Evolutionary conservation across 352 stramenopile species (phyloP), one percentile per base, ranked within the genome.

Genomic region (Pythium diclinum): DNA sequence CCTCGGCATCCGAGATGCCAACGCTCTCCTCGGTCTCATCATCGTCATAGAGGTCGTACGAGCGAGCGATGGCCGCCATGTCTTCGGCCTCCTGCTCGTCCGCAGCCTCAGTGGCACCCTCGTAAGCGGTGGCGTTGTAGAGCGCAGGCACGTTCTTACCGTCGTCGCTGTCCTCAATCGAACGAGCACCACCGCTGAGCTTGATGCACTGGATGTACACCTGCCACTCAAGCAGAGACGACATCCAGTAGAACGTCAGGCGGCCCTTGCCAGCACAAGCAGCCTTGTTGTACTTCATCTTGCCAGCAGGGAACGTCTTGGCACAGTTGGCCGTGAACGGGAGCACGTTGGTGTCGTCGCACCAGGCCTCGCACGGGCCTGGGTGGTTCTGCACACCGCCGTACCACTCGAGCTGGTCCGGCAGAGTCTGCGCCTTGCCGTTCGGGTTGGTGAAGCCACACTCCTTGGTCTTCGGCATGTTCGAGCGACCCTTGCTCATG

Each of bases 301-400:
- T 47, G 48, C 65, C 65, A 36, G 65, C 38, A 1, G 59, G 59
- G 59, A 65, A 63, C 14, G 54, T 23, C 49, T 16, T 49, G 49
- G 61, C 61, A 68, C n/a, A n/a, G 54, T 61, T 67, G 32, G 49
- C 53, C 3, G 32, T 59, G 53, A 49, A 59, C 76, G 65, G 28
- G 53, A 69, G 59, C 30, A 72, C 73, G 46, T 76, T 59, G 61
- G n/a, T n/a, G 40, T 79, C 61, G 63, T 78, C 74, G 57, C 74
- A 83, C 74, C 72, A 85, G 52, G 56, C 59, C 64, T 86, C 76
- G 40, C 78, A 87, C 19, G 78, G 76, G 1, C 78, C 78, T 28
- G 57, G 53, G 67, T 87, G 78, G 30, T 64, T 63, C 36, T 64
- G 52, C 9, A 72, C 70, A 34, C 81, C 78, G 9, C 74, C 76